phyloP scores from a whole-genome alignment of 169 alveolate genomes.

The Babesia gibsoni region DNA sequence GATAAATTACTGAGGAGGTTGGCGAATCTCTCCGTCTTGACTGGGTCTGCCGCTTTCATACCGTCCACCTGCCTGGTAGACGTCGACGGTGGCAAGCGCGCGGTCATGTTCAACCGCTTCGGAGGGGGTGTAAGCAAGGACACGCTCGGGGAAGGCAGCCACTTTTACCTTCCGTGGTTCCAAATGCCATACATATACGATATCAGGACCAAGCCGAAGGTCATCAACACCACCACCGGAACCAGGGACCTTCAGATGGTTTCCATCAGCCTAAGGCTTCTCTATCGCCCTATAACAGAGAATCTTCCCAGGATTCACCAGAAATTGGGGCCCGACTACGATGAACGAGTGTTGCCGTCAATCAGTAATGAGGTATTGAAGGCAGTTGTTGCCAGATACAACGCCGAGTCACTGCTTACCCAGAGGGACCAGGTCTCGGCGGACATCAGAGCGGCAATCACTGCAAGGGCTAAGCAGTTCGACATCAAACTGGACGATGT shows the following conservation, averaged over 20 bases:
- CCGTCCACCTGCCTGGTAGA: slow-evolving; percentile 82
- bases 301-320: slow-evolving; percentile 90
- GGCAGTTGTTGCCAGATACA: slow-evolving; percentile 93
- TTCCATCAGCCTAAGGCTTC: slow-evolving; percentile 88
- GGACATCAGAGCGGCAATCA: slow-evolving; percentile 88
- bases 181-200: slow-evolving; percentile 89
- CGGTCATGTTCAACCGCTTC: slow-evolving; percentile 91
- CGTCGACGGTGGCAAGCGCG: slow-evolving; percentile 95
- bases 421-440: slow-evolving; percentile 93
- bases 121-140: slow-evolving; percentile 87
- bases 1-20: slow-evolving; percentile 71
- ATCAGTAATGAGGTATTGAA: slow-evolving; percentile 95
- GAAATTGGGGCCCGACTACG: slow-evolving; percentile 95
- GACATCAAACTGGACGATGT: slow-evolving; percentile 94
- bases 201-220: slow-evolving; percentile 89
- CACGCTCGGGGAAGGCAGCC: slow-evolving; percentile 92
- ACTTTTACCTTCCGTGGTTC: slow-evolving; percentile 88
- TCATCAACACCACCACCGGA: slow-evolving; percentile 90
- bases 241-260: slow-evolving; percentile 92
- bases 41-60: slow-evolving; percentile 77
- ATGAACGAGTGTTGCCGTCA: slow-evolving; percentile 95
- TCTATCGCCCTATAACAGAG: slow-evolving; percentile 87
- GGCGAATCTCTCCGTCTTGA: slow-evolving; percentile 73
- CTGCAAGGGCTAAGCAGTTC: slow-evolving; percentile 91
- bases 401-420: slow-evolving; percentile 94